These are phyloP conservation scores for Penicillium sp. DNA, from an alignment of 2,329 filamentous ascomycete species.

Conservation along the genomic window DNA sequence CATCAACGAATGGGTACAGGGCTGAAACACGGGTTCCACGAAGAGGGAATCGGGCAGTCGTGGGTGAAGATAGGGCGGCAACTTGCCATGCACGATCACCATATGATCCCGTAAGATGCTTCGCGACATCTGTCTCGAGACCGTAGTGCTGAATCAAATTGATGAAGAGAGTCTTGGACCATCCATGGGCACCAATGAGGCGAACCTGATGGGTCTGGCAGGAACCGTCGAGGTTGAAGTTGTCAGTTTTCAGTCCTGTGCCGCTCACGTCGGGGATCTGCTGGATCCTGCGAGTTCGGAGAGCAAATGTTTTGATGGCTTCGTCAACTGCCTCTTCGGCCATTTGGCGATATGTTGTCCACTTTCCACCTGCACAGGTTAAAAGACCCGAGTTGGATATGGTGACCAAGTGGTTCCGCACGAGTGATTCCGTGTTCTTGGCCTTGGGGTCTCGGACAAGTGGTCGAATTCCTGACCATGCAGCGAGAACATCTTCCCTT, in stretches of 20 bases:
- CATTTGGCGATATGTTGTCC: constrained; percentile 93
- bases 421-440: constrained; percentile 79
- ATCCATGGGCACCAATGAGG: constrained; percentile 79
- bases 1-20: constrained; percentile 87
- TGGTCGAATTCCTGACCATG: constrained; percentile 84
- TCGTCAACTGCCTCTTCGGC: constrained; percentile 84
- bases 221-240: constrained; percentile 64
- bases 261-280: constrained; percentile 66
- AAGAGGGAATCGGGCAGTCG: constrained; percentile 74
- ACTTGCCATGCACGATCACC: constrained; percentile 92
- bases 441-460: constrained; percentile 83
- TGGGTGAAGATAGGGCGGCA: constrained; percentile 72
- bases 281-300: constrained; percentile 55
- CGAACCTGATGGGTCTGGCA: constrained; percentile 83
- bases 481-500: constrained; percentile 80
- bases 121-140: constrained; percentile 85
- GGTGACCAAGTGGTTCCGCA: constrained; percentile 80
- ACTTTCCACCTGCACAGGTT: constrained; percentile 85
- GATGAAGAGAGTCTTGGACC: constrained; percentile 88
- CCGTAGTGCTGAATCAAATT: constrained; percentile 92
- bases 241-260: constrained; percentile 66
- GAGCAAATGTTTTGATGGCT: constrained; percentile 65
- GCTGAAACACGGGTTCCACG: constrained; percentile 73
- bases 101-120: constrained; percentile 82
- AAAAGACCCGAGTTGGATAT: constrained; percentile 74